These are phyloP conservation scores for Ophiocordyceps unilateralis DNA, from an alignment of 2,329 filamentous ascomycete species.

Conservation along the genomic window DNA sequence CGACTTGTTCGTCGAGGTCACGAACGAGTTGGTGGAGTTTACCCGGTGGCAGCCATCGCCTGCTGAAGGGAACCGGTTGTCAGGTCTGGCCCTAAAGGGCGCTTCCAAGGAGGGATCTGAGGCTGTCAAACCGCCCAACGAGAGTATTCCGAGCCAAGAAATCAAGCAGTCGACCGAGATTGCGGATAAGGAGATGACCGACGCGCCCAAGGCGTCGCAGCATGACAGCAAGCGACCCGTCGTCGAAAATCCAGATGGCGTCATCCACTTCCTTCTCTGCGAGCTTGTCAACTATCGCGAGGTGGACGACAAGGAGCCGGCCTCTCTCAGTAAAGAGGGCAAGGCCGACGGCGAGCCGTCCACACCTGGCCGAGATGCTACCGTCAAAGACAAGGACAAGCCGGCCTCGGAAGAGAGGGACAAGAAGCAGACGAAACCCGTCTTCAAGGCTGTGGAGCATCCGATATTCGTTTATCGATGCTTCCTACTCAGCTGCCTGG, in stretches of 20 bases:
- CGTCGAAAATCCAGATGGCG: constrained; percentile 83
- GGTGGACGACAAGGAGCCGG: constrained; percentile 66
- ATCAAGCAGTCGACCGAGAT: constrained; percentile 44
- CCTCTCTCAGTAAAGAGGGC: constrained; percentile 23
- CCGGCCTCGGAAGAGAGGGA: constrained; percentile 25
- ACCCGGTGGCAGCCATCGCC: constrained; percentile 34
- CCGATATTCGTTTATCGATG: constrained; percentile 94
- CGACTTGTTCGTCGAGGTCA: constrained; percentile 71
- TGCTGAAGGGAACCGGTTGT: constrained; percentile 15
- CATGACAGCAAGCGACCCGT: constrained; percentile 63
- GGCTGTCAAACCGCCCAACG: constrained; percentile 4
- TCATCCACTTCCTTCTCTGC: constrained; percentile 85
- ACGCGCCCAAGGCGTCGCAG: constrained; percentile 40
- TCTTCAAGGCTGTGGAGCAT: constrained; percentile 84
- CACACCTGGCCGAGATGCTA: constrained; percentile 9
- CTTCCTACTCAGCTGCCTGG: constrained; percentile 81
- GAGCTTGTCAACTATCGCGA: constrained; percentile 86
- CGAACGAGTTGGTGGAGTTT: constrained; percentile 69
- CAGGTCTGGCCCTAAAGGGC: constrained; percentile 25
- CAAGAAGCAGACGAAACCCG: constrained; percentile 50
- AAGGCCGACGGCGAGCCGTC: constrained; percentile 17
- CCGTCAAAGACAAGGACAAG: constrained; percentile 14
- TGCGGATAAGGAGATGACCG: constrained; percentile 41
- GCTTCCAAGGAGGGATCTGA: constrained; percentile 6
- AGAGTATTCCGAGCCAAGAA: constrained; percentile 16